A percentile compares a stretch with the other conserved stretches of the same genome.
phyloP scores from a whole-genome alignment of 257 asterid species.

The Anisodus tanguticus region DNA sequence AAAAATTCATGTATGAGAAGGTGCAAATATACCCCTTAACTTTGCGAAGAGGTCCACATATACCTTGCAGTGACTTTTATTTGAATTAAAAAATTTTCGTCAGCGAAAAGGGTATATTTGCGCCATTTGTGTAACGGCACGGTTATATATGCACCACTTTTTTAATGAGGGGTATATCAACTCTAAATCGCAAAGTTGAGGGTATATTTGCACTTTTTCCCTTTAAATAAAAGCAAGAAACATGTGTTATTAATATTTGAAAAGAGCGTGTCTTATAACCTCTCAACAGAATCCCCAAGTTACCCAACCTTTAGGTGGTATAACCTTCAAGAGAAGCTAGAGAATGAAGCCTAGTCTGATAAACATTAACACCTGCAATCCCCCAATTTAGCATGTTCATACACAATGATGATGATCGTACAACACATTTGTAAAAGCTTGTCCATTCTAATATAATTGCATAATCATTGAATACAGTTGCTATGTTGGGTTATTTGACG shows the following conservation, averaged over 20 bases:
- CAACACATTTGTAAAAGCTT: background rate
- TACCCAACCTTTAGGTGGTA: slow-evolving; percentile 5
- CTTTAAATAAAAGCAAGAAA: background rate
- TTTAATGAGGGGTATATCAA: no score
- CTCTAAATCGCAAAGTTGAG: no score
- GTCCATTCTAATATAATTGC: slow-evolving; percentile 14
- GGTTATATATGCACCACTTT: no score
- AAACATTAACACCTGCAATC: slow-evolving; percentile 15
- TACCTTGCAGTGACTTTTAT: no score
- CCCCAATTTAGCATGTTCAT: background rate
- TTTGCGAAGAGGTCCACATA: no score
- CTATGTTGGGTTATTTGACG: background rate
- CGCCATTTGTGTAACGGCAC: no score
- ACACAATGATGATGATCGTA: background rate
- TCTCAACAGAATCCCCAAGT: slow-evolving; percentile 1
- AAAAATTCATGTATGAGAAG: no score
- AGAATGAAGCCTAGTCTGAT: slow-evolving; percentile 7
- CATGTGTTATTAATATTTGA: background rate
- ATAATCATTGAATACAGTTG: background rate
- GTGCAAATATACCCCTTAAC: no score
- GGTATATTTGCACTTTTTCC: no score
- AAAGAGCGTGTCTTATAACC: background rate
- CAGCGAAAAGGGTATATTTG: no score
- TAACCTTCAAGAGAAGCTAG: slow-evolving; percentile 14
- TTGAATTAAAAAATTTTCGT: no score